Base-by-base conservation (phyloP, 2,329 filamentous ascomycete genomes). In the Xylaria digitata region DNA sequence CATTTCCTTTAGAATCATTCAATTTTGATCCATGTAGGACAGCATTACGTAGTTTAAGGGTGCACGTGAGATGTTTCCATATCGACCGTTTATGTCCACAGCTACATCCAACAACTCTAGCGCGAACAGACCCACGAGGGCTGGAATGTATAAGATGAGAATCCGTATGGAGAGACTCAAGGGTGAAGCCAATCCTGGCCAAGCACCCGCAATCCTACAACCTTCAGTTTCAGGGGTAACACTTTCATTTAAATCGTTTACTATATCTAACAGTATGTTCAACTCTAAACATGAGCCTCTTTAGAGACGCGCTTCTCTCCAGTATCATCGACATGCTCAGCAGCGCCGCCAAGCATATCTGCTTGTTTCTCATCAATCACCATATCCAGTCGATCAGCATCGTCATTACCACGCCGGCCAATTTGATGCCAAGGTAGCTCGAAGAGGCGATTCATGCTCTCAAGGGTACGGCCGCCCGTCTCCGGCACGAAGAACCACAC, bases 401-500 rank as follows among this genome's bases (percentile, higher is more conserved):
- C 83, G 68, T 74, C 74, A 74, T 87, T 86, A 0, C 86, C 86
- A 71, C 83, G 75, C 0, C 82, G 80, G 37, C 92, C 92, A 70
- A 95, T 93, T 77, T 86, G 85, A 77, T 91, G 89, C 92, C 92
- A 94, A 0, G 89, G 89, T 55, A 93, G 81, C 57, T 85, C 86
- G 74, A 94, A 94, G 69, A 94, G 82, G 30, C 84, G 82, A 74
- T 94, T 90, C 86, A 94, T 92, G 70, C 83, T 87, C 81, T 92
- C 89, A 7, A 92, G 82, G 56, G 81, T 82, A n/a, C 84, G 82
- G 0, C 91, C 91, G 0, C 86, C 85, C 0, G 90, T 92, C 82
- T 94, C 91, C 0, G 91, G 92, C 0, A 94, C 85, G 68, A 85
- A 90, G 78, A 92, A 86, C 83, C 84, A 92, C 3, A 91, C 91